phyloP scores from a whole-genome alignment of 2,329 filamentous ascomycete species.

The Fusarium sublunatum region DNA sequence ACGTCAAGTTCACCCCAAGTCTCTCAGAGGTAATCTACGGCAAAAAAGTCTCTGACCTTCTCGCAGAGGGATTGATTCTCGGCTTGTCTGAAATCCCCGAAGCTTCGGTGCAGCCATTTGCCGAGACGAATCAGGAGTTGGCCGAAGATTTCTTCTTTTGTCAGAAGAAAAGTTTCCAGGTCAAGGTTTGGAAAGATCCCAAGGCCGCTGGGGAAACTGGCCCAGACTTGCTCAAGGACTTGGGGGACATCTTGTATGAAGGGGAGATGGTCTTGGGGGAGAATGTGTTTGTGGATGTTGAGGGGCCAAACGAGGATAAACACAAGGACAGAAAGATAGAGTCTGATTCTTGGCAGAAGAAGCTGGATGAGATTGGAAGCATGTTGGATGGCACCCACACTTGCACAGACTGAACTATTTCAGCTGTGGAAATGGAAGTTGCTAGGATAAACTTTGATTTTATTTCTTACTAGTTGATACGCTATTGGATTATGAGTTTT shows the following conservation, averaged over 20 bases:
- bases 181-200: constrained; percentile 28
- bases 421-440: too few relatives aligned
- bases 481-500: too few relatives aligned
- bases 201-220: constrained; percentile 10
- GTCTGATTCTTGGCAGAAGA: constrained; percentile 37
- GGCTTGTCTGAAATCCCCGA: constrained; percentile 50
- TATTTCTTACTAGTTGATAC: too few relatives aligned
- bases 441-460: too few relatives aligned
- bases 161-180: constrained; percentile 4
- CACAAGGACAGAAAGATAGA: constrained; percentile 20
- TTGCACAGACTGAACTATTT: not conserved
- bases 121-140: constrained; percentile 28
- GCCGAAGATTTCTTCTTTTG: constrained; percentile 33
- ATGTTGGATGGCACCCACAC: constrained; percentile 36
- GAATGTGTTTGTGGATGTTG: constrained; percentile 40
- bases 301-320: constrained; percentile 38
- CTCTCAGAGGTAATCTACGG: constrained; percentile 20
- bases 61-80: constrained; percentile 44
- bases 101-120: constrained; percentile 54
- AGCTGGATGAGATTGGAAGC: constrained; percentile 39
- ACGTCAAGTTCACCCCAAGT: constrained; percentile 17
- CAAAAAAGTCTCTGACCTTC: constrained; percentile 26
- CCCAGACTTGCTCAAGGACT: constrained; percentile 5
- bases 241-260: constrained; percentile 11
- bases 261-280: constrained; percentile 19